Base-by-base conservation (phyloP, 164 flowering plant species). In the Nymphaea thermarum region DNA sequence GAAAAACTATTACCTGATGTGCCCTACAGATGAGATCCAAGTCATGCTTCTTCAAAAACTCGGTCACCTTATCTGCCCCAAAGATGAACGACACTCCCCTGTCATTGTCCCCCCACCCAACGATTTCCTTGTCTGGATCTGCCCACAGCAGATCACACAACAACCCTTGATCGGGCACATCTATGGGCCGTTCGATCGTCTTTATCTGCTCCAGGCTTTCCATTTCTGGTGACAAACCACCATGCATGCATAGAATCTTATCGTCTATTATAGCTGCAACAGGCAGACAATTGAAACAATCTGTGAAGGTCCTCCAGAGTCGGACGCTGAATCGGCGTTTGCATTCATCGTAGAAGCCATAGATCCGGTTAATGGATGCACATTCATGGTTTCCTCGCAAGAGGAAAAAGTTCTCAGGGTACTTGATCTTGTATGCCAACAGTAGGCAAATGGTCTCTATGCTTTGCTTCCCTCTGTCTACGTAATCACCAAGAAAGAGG, bases 361-460 rank as follows among this genome's bases (percentile, higher is more conserved):
- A 84, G 68, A 84, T 84, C 63, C 87, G 68, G 77, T 84, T 84
- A 68, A 84, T 82, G 1, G 85, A 82, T 43, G 87, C 87, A 60
- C 85, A 82, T 62, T 83, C 87, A 60, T 83, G 87, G 81, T 84
- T 84, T 6, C 87, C 87, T 16, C 87, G 73, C 16, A 84, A 81
- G 59, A 84, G 87, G 72, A 82, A 84, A 62, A 82, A 77, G 68
- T 84, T 84, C 43, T 80, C 79, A 0, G 83, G 85, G 66, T 61
- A 84, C 71, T 82, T 84, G 74, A 82, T 76, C 70, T 84, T 84
- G 82, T 84, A 82, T 6, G 79, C 79, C 4, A 84, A 77, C 44
- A 84, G 81, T 17, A 84, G 83, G 79, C 82, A 78, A 72, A 84
- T 84, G 7, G 85, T 80, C 67, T 84, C 87, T 70, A 84, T 78